Conservation (phyloP, 163 green algal genomes). For the Chlorella variabilis region DNA sequence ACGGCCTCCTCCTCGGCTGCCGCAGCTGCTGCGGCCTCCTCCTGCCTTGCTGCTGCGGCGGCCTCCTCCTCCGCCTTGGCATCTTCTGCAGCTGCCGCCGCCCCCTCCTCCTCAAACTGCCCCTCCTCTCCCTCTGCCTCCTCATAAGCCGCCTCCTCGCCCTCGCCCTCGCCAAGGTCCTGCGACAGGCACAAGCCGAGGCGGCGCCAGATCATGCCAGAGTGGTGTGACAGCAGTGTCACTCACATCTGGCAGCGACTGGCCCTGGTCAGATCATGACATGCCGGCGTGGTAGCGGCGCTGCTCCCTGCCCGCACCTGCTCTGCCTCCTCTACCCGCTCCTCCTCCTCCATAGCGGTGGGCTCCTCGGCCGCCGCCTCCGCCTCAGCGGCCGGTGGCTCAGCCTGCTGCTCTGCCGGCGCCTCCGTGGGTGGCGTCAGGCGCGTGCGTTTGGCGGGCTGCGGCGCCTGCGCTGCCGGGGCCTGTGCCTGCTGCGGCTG, state of each 20-base stretch:
- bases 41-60: not conserved
- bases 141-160: constrained; percentile 15
- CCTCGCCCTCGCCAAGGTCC: constrained; percentile 5
- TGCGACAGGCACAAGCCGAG: not conserved
- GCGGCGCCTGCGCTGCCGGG: not conserved
- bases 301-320: not conserved
- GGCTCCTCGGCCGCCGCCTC: not conserved
- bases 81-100: not conserved
- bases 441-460: constrained; percentile 20
- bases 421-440: not conserved
- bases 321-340: not conserved
- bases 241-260: not conserved
- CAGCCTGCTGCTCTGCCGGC: not conserved
- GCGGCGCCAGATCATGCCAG: no score
- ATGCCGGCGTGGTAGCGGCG: not conserved
- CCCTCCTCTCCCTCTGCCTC: constrained; percentile 15
- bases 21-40: not conserved
- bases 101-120: not conserved
- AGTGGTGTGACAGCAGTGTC: not conserved
- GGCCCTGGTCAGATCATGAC: no score
- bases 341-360: constrained; percentile 23
- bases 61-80: not conserved
- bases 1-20: not conserved
- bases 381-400: not conserved
- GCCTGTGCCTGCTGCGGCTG: not conserved